Conservation (phyloP, 176 grass and related monocot species). For the Themeda triandra region DNA sequence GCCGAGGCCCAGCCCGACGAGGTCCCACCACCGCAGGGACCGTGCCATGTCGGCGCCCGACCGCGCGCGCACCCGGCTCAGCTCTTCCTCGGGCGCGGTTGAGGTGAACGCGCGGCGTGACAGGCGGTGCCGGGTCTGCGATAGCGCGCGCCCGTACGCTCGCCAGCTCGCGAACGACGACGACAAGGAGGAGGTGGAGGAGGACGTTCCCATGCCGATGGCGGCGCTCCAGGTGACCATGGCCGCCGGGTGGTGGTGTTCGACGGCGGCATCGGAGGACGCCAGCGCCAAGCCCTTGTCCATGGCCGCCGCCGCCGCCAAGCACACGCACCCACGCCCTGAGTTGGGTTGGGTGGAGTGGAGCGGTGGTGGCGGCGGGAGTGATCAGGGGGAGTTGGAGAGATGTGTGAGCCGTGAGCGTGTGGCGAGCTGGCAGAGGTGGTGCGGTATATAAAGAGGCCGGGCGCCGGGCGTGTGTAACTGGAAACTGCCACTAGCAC, state of each 20-base stretch:
- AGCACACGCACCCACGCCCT: background rate
- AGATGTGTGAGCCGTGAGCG: too few relatives aligned
- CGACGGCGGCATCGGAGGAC: background rate
- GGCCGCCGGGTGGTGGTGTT: background rate
- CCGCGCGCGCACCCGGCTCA: constrained; percentile 46
- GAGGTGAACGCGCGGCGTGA: constrained; percentile 33
- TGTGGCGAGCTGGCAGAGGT: too few relatives aligned
- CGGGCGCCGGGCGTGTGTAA: too few relatives aligned
- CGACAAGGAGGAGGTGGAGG: background rate
- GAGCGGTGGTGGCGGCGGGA: background rate
- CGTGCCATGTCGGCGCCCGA: constrained; percentile 58
- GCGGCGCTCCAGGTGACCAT: background rate
- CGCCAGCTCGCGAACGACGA: constrained; percentile 50
- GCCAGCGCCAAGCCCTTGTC: constrained; percentile 21
- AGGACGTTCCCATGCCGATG: background rate
- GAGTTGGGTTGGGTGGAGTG: background rate
- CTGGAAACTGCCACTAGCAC: too few relatives aligned
- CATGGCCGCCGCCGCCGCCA: background rate
- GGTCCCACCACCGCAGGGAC: constrained; percentile 66
- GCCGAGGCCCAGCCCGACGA: constrained; percentile 58
- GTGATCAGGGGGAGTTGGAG: background rate
- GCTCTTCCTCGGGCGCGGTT: constrained; percentile 49
- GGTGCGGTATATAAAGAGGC: too few relatives aligned
- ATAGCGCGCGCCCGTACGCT: constrained; percentile 50
- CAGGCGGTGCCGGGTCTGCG: constrained; percentile 33